Base-by-base conservation (phyloP, 208 protist species). In the Acanthamoeba triangularis region DNA sequence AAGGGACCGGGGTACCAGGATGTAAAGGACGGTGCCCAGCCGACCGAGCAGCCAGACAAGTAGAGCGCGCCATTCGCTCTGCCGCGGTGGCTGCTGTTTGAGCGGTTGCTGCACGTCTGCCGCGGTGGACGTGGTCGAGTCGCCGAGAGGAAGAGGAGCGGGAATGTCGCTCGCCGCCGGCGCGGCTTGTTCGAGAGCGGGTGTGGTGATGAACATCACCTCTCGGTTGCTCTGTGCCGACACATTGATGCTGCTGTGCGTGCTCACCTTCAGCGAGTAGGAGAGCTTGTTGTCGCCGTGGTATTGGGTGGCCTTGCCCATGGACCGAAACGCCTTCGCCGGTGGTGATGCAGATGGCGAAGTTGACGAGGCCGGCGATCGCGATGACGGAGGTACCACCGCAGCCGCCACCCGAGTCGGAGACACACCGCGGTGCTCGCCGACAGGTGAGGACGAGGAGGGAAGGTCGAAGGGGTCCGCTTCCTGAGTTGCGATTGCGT, bases 221-320 rank as follows among this genome's bases (percentile, higher is more conserved):
- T 82, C 74, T 49, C 30, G 16, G 74, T 82, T 82, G 74, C 74
- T 49, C 10, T 28, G 30, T 37, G 7, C 74, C 16, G 74, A 49
- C 1, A 7, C 18, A 37, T 23, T 11, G 52, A 87, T 28, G 11
- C 35, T 87, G 78, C 78, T 87, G 11, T 87, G 18, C 33, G 37
- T 37, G 47, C 13, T 63, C 13, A 87, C 49, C 49, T 87, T 87
- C 47, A 87, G 78, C 78, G 78, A 87, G n/a, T 56, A 87, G 47
- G 78, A 63, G 28, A 87, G 47, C 52, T 10, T 87, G 78, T 87
- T 87, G 30, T 56, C 47, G 47, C 78, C 78, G n/a, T 87, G 18
- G 49, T 87, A 87, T 0, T 87, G 78, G 30, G 78, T 87, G 47
- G 78, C 78, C 49, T 87, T 87, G 47, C 78, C 30, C 49, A 87